Evolutionary conservation across 768 basidiomycete genomes (phyloP).

Genomic region (Crassisporium funariophilum): DNA sequence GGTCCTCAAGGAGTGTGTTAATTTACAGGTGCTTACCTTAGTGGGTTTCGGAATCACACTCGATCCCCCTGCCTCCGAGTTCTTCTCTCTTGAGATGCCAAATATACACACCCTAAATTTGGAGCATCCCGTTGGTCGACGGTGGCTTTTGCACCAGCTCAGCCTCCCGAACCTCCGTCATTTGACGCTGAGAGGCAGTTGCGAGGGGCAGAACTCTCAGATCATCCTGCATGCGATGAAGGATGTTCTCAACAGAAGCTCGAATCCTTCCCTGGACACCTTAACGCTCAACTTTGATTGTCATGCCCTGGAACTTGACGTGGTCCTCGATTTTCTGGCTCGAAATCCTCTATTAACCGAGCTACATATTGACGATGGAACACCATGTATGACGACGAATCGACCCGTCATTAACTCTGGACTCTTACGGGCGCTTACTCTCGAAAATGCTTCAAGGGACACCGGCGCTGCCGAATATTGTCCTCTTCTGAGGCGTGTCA

Average conservation of each 20-base stretch:
- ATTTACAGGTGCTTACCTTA: constrained; percentile 14
- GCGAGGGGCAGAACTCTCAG: constrained; percentile 5
- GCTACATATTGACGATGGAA: constrained; percentile 15
- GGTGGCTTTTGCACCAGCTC: constrained; percentile 10
- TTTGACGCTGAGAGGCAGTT: constrained; percentile 12
- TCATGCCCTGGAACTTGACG: constrained; percentile 3
- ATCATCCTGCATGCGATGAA: constrained; percentile 10
- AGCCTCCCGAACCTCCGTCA: constrained; percentile 12
- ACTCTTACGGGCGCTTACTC: constrained; percentile 14
- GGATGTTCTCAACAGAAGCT: constrained; percentile 15
- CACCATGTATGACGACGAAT: constrained; percentile 1
- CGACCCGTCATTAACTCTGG: constrained; percentile 6
- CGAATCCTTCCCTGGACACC: constrained; percentile 9
- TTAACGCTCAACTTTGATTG: constrained; percentile 14
- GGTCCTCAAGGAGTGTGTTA: constrained; percentile 10
- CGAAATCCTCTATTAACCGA: constrained; percentile 6
- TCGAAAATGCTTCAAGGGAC: no score
- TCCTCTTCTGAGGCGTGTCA: constrained; percentile 6
- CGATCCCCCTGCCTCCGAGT: not conserved
- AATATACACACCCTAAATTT: constrained; percentile 15
- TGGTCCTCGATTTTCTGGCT: constrained; percentile 10
- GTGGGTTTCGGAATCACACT: constrained; percentile 15
- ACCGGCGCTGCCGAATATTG: constrained; percentile 1
- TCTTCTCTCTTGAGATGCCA: constrained; percentile 6
- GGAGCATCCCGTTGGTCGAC: constrained; percentile 17